These are phyloP conservation scores for Yarrowia osloensis DNA, from an alignment of 805 yeast species.

Conservation along the genomic window DNA sequence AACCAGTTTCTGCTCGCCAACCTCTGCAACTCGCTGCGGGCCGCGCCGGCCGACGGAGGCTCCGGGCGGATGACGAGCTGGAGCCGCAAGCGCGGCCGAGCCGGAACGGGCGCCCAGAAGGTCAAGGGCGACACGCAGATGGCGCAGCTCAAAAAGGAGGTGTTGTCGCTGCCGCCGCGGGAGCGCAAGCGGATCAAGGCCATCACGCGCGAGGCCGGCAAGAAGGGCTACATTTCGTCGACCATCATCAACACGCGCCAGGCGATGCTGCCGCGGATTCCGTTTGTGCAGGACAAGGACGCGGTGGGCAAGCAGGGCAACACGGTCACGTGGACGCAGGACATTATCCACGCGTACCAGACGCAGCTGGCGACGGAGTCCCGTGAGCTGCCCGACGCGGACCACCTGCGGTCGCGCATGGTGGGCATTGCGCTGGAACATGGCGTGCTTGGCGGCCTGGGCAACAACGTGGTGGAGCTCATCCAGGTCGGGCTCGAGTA, in stretches of 20 bases:
- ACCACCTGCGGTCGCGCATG: slow-evolving; percentile 65
- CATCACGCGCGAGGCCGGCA: slow-evolving; percentile 81
- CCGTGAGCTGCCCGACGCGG: slow-evolving; percentile 80
- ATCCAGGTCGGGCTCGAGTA: slow-evolving; percentile 77
- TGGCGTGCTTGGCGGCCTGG: slow-evolving; percentile 82
- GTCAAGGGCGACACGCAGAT: slow-evolving; percentile 58
- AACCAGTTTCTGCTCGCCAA: slow-evolving; percentile 80
- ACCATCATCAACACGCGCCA: slow-evolving; percentile 45
- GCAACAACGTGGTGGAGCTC: slow-evolving; percentile 74
- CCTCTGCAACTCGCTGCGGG: slow-evolving; percentile 79
- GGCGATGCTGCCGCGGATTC: slow-evolving; percentile 78
- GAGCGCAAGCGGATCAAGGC: slow-evolving; percentile 84
- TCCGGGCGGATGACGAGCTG: slow-evolving; percentile 44
- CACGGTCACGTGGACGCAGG: slow-evolving; percentile 80
- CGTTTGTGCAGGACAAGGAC: slow-evolving; percentile 53
- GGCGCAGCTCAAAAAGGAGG: slow-evolving; percentile 79
- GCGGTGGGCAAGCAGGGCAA: slow-evolving; percentile 34
- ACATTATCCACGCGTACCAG: slow-evolving; percentile 80
- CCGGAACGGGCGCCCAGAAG: slow-evolving; percentile 38
- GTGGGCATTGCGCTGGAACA: slow-evolving; percentile 84
- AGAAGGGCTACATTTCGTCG: slow-evolving; percentile 53
- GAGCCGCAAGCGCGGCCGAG: slow-evolving; percentile 54
- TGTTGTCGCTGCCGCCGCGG: slow-evolving; percentile 78
- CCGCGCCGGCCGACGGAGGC: slow-evolving; percentile 51
- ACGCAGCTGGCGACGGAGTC: slow-evolving; percentile 77